Conservation (phyloP, 2,329 filamentous ascomycete species). For the Pseudogymnoascus sp. region DNA sequence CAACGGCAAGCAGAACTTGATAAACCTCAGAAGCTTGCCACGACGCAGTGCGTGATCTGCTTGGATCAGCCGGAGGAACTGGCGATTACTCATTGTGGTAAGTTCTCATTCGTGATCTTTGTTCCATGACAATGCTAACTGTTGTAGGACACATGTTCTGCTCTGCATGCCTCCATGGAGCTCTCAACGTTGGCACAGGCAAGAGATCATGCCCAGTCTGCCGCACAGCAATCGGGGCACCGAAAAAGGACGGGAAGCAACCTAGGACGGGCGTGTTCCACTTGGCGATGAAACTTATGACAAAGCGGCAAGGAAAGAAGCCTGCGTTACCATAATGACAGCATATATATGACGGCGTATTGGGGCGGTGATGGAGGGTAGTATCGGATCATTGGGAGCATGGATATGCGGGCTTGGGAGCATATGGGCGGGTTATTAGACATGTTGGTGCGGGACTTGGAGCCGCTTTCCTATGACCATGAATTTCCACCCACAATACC, state of each 20-base stretch:
- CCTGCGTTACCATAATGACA: conserved; percentile 16
- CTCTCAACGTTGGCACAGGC: conserved; percentile 47
- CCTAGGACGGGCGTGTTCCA: conserved; percentile 43
- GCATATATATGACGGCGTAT: conserved; percentile 6
- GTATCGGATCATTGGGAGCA: neutral
- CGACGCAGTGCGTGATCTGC: conserved; percentile 59
- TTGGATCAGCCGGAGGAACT: conserved; percentile 52
- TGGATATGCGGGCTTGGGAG: neutral
- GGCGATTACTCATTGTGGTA: conserved; percentile 60
- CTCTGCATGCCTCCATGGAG: conserved; percentile 51
- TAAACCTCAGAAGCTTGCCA: conserved; percentile 40
- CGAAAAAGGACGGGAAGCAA: conserved; percentile 29
- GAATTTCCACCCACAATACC: neutral
- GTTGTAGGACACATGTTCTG: conserved; percentile 55
- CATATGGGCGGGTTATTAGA: neutral
- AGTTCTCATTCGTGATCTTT: conserved; percentile 20
- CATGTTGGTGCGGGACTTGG: neutral
- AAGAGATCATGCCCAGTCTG: conserved; percentile 54
- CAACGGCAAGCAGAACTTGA: conserved; percentile 39
- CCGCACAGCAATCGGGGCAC: conserved; percentile 39
- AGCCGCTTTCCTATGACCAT: neutral
- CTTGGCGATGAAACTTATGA: conserved; percentile 55
- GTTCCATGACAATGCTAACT: neutral
- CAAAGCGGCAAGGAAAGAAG: conserved; percentile 44
- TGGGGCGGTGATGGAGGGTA: neutral